Conservation (phyloP, 1,139 yeast genomes). For the Yamadazyma conglobata region DNA sequence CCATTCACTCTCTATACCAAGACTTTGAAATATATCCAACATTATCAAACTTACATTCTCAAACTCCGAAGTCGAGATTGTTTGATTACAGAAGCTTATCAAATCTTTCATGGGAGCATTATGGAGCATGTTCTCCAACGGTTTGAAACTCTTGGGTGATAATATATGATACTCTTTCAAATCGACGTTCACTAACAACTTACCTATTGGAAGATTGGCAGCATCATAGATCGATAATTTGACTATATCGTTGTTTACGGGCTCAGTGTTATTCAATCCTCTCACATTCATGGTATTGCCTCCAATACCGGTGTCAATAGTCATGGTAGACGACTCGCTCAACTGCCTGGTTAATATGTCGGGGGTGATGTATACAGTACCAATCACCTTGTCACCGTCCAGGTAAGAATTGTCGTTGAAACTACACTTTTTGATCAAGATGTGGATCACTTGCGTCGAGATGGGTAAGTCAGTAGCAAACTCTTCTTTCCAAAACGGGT, state of each 20-base stretch:
- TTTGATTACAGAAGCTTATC: slow-evolving; percentile 43
- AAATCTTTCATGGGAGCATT: slow-evolving; percentile 51
- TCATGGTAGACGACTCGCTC: slow-evolving; percentile 34
- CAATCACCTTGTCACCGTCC: slow-evolving; percentile 41
- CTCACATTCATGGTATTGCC: slow-evolving; percentile 26
- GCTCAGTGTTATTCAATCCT: slow-evolving; percentile 14
- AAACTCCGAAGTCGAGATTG: slow-evolving; percentile 44
- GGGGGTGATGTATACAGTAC: slow-evolving; percentile 55
- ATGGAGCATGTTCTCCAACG: slow-evolving; percentile 56
- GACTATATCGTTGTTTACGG: slow-evolving; percentile 34
- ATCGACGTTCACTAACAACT: slow-evolving; percentile 52
- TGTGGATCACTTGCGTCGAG: slow-evolving; percentile 49
- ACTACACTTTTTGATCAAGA: slow-evolving; percentile 44
- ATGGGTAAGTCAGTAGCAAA: slow-evolving; percentile 57
- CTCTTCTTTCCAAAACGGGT: slow-evolving; percentile 74
- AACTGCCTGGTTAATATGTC: slow-evolving; percentile 44
- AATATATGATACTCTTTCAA: slow-evolving; percentile 58
- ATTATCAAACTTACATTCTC: slow-evolving; percentile 54
- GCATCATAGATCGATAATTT: slow-evolving; percentile 41
- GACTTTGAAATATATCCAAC: slow-evolving; percentile 62
- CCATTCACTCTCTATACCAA: slow-evolving; percentile 66
- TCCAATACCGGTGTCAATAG: slow-evolving; percentile 25
- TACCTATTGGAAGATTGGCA: slow-evolving; percentile 51
- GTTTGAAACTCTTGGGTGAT: slow-evolving; percentile 53
- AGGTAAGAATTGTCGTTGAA: slow-evolving; percentile 21